Base-by-base conservation (phyloP, 78 protist genomes). In the Polysphondylium violaceum region DNA sequence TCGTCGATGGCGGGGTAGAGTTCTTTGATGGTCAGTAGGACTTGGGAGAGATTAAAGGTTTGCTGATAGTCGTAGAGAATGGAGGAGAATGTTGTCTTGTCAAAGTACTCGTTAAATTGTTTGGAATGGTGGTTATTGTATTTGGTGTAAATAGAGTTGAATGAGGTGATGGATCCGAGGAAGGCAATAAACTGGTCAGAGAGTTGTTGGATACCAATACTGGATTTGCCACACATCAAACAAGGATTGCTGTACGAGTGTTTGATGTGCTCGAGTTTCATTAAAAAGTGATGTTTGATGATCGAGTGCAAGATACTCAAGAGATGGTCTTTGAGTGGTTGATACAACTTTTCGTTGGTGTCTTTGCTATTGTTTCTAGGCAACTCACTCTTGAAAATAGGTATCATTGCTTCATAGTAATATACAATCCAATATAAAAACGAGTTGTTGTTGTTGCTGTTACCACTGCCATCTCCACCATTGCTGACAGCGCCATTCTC, bases 11-110 rank as follows among this genome's bases (percentile, higher is more conserved):
- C 16, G 19, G 43, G 31, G 21, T 36, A 44, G 33, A 65, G 40
- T 0, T 14, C 40, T 38, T 38, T 27, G 3, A 65, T 29, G 21
- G 33, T 65, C 6, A 38, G 55, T 11, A 65, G 16, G 73, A 65
- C 33, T 38, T 65, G 50, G 1, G 91, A 67, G 16, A 83, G 12
- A 35, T 55, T 21, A 47, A 21, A 69, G 11, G 64, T 69, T 40
- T 67, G 47, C 14, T 83, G 81, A 44, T 69, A 83, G n/a, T 83
- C 91, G 27, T 31, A 59, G 16, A 83, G 53, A 19, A 79, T 50
- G 16, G 76, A 67, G 9, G 58, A 55, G 27, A 36, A 7, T 2
- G 35, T n/a, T 9, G 68, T 33, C 1, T 7, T 35, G 16, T 64
- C 76, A 43, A 79, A 78, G 31, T 78, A 64, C 25, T 43, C 58